Evolutionary conservation across 208 protist species (phyloP), one percentile per base, ranked within the genome.

Genomic region (Crithidia brevicula): DNA sequence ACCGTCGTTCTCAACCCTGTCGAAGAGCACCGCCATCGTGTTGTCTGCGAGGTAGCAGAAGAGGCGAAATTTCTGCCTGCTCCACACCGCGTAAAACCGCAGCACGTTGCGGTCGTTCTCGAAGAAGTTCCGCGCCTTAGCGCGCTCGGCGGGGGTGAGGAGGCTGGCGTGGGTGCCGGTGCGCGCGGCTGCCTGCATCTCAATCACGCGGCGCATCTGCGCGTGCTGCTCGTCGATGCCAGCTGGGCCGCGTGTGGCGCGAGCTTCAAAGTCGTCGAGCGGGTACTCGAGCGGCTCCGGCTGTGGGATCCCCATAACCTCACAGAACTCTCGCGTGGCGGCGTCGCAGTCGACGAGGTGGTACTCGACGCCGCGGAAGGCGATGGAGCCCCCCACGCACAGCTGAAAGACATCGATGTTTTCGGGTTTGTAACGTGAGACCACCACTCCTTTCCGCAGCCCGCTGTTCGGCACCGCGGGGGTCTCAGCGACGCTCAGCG

Each of bases 1-100:
- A 15, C 98, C 98, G 53, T 91, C 89, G 82, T 99, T 99, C 28
- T 83, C 67, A 3, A 83, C 74, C 18, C 77, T 67, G 67, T 92
- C 86, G 74, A 98, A 92, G 64, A 98, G 84, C 23, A 99, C 86
- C 30, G 97, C 94, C 36, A 98, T 74, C 1, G 91, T 98, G 72
- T 96, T 88, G 74, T 99, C 98, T 23, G 96, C 80, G 15, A 99
- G 85, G 81, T 97, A 99, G 86, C 97, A 99, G 42, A 97, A 85
- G 46, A 99, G 90, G 63, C 92, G 96, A 67, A 98, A 88, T 23
- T 81, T 61, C n/a, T 74, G 64, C 59, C 98, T 85, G 45, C 98
- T 90, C 98, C 98, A 99, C 16, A 88, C 77, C 28, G 87, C 88
- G 67, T 87, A 98, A 75, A 99, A 99, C 16, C 96, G 85, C 57